phyloP scores from a whole-genome alignment of 768 basidiomycete genomes.

The Phaeolepiota aurea region DNA sequence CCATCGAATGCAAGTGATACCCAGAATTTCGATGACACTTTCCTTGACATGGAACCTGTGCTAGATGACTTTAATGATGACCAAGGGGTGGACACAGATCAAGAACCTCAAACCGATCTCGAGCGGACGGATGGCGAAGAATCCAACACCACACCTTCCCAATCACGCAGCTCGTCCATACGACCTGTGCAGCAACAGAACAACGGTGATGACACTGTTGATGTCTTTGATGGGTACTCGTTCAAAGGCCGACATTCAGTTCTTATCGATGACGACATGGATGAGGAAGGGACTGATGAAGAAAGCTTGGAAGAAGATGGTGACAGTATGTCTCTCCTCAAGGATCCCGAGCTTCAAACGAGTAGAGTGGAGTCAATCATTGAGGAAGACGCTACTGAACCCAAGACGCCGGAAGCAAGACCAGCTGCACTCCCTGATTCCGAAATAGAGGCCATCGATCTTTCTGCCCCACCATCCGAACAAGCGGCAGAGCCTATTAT shows the following conservation, averaged over 20 bases:
- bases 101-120: constrained; percentile 60
- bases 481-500: neutral
- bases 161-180: constrained; percentile 70
- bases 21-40: constrained; percentile 95
- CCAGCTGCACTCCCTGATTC: constrained; percentile 22
- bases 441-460: constrained; percentile 7
- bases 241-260: constrained; percentile 85
- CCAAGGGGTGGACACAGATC: constrained; percentile 54
- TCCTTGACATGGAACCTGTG: constrained; percentile 91
- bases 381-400: constrained; percentile 40
- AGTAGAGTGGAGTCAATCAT: neutral
- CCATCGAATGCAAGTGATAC: constrained; percentile 91
- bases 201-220: constrained; percentile 36
- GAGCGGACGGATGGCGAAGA: constrained; percentile 72
- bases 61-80: constrained; percentile 70
- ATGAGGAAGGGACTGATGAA: constrained; percentile 38
- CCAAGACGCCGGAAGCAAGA: constrained; percentile 72
- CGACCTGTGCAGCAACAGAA: constrained; percentile 20
- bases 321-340: constrained; percentile 13
- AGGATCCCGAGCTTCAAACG: constrained; percentile 7
- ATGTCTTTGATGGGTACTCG: constrained; percentile 91
- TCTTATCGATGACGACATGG: constrained; percentile 63
- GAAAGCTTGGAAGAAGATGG: constrained; percentile 26
- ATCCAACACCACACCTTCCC: constrained; percentile 70
- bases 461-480: constrained; percentile 3